Evolutionary conservation across 2,329 filamentous ascomycete genomes (phyloP).

Genomic region (Fusarium metavorans): DNA sequence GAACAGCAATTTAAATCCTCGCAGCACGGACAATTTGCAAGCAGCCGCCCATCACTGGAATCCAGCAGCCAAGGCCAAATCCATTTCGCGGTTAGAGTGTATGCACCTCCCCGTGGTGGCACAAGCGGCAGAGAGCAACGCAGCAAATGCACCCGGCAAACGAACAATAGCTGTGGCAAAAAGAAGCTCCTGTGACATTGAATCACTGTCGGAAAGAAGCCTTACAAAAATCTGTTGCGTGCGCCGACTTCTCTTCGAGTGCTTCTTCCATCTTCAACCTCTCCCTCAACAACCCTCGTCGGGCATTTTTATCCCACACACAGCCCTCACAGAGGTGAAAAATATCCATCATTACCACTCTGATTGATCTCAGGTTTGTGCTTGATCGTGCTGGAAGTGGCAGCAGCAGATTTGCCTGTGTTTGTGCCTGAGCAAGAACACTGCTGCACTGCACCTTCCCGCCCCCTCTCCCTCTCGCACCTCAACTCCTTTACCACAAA

Average conservation of each 20-base stretch:
- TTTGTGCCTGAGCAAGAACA: not conserved
- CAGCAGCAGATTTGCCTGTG: not conserved
- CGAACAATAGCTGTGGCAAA: not conserved
- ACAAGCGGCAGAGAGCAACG: not conserved
- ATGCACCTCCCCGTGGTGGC: not conserved
- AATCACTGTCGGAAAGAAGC: constrained; percentile 16
- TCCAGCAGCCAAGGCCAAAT: not conserved
- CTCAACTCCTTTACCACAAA: not conserved
- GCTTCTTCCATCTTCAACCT: constrained; percentile 7
- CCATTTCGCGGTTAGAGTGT: not conserved
- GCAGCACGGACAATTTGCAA: not conserved
- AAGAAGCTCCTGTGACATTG: constrained; percentile 2
- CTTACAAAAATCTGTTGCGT: not conserved
- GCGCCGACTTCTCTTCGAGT: not conserved
- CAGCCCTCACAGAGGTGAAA: not conserved
- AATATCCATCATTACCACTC: not conserved
- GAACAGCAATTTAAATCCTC: not conserved
- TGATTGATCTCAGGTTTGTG: not conserved
- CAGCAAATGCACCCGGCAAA: not conserved
- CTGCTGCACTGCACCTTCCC: not conserved
- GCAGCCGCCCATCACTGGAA: not conserved
- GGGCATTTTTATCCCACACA: not conserved
- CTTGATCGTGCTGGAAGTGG: not conserved
- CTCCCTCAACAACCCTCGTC: not conserved
- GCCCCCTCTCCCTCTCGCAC: not conserved